Evolutionary conservation across 2,329 filamentous ascomycete genomes (phyloP), one percentile per base, ranked within the genome.

Genomic region (Westerdykella sp.): DNA sequence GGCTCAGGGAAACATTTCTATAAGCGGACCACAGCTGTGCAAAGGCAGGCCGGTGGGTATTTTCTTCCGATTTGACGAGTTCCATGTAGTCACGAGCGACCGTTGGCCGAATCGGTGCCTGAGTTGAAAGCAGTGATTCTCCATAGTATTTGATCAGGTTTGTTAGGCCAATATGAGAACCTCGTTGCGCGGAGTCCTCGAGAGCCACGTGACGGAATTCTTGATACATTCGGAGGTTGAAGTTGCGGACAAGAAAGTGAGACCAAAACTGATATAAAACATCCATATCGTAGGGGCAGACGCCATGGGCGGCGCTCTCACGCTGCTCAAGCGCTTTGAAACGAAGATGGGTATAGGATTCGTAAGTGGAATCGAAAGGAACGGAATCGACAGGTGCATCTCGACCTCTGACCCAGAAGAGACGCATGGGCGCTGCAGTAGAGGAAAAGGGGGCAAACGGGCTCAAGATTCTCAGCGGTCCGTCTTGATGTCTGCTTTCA

Each of bases 211-310:
- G 70, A 50, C 80, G 79, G 69, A 89, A 88, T 63, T 89, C 84
- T 60, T 79, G 72, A 69, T 89, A 89, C 79, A 90, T 85, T 60
- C 72, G 73, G 45, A 75, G 73, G 65, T 89, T 85, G 75, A 89
- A 88, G 67, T 85, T 83, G 56, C 79, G 75, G 49, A 81, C 76
- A 50, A 89, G 73, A 60, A 85, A 86, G 62, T 84, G 78, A 15
- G 80, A 80, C 83, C 84, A 89, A 69, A 86, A 86, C 50, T 81
- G 76, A 69, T 87, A 88, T 23, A 87, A 75, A 45, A 80, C 74
- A 59, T 79, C 75, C 74, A 84, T 81, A 56, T 81, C 75, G 47
- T 73, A 69, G 39, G 77, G 75, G 32, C 71, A 74, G 42, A 49
- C 67, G 51, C 70, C 70, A 49, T 64, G 62, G 35, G 67, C 51